Evolutionary conservation across 2,329 filamentous ascomycete species (phyloP).

Genomic region (Phialophora expanda): DNA sequence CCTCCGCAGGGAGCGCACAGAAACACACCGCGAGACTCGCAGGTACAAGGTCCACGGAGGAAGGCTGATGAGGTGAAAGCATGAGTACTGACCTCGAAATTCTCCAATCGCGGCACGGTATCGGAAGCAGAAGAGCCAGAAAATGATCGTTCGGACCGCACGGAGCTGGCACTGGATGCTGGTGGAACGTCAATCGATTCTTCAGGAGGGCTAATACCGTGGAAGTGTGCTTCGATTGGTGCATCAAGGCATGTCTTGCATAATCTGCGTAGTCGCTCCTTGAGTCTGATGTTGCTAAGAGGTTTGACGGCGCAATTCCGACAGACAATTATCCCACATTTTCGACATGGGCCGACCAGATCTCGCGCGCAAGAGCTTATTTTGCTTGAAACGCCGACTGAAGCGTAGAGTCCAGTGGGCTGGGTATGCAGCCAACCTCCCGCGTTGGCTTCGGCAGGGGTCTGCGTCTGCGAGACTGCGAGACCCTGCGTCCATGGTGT

Average conservation of each 20-base stretch:
- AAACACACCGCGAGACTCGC: conserved; percentile 68
- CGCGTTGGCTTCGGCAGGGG: background rate
- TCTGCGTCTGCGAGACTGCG: conserved; percentile 37
- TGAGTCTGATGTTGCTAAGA: conserved; percentile 69
- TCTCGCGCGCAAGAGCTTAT: conserved; percentile 82
- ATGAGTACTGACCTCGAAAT: conserved; percentile 7
- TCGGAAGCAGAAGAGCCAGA: conserved; percentile 30
- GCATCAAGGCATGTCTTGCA: conserved; percentile 76
- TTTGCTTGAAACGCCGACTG: conserved; percentile 68
- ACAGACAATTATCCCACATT: conserved; percentile 78
- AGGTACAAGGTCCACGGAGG: conserved; percentile 63
- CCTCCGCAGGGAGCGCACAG: conserved; percentile 84
- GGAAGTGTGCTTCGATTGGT: conserved; percentile 63
- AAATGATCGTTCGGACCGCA: conserved; percentile 34
- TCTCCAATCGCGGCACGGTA: conserved; percentile 14
- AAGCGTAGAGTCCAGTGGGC: conserved; percentile 24
- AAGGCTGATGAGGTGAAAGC: conserved; percentile 56
- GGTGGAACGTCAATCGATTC: conserved; percentile 18
- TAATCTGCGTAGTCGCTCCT: conserved; percentile 78
- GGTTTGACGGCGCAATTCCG: conserved; percentile 90
- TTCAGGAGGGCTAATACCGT: conserved; percentile 20
- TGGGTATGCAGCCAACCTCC: background rate
- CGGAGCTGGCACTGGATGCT: conserved; percentile 36
- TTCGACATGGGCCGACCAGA: conserved; percentile 80
- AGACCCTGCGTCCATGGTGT: background rate